Evolutionary conservation across 139 green algal genomes (phyloP).

Genomic region (Protoeuglena noctilucae): DNA sequence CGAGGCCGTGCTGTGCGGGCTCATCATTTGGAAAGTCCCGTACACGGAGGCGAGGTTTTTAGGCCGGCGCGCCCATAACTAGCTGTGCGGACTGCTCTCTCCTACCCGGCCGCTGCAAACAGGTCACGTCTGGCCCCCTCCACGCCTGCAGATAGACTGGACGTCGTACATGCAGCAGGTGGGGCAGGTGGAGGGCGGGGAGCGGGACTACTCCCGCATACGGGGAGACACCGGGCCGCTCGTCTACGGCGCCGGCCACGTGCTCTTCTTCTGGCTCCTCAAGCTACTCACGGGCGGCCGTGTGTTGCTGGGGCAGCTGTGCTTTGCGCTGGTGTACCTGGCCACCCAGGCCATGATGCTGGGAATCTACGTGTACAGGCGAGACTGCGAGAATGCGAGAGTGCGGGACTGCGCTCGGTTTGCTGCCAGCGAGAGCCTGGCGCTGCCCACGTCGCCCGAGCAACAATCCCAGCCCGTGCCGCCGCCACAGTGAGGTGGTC

Average conservation of each 20-base stretch:
- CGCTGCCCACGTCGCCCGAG: neutral
- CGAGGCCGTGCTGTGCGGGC: slow-evolving; percentile 15
- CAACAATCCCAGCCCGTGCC: neutral
- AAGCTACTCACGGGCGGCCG: slow-evolving; percentile 29
- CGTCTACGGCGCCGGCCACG: slow-evolving; percentile 70
- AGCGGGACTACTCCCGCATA: slow-evolving; percentile 58
- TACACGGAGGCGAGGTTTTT: too few relatives aligned
- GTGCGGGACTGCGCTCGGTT: neutral
- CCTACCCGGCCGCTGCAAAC: too few relatives aligned
- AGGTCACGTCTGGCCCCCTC: too few relatives aligned
- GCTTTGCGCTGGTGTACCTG: slow-evolving; percentile 54
- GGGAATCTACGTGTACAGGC: slow-evolving; percentile 28
- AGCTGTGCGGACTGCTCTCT: too few relatives aligned
- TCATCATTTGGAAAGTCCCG: slow-evolving; percentile 19
- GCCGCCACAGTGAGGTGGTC: slow-evolving; percentile 12
- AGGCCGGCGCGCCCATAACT: too few relatives aligned
- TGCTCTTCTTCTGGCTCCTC: slow-evolving; percentile 55
- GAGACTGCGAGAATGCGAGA: too few relatives aligned
- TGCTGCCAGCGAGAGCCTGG: neutral
- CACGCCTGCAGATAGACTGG: slow-evolving; percentile 46
- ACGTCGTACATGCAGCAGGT: slow-evolving; percentile 38
- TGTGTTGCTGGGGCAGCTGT: slow-evolving; percentile 17
- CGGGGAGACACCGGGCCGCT: slow-evolving; percentile 56
- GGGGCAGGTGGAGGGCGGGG: slow-evolving; percentile 24
- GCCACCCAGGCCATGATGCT: slow-evolving; percentile 36